Evolutionary conservation across 1,284 basidiomycete species (phyloP), one percentile per base, ranked within the genome.

Genomic region (Apiotrichum siamense): DNA sequence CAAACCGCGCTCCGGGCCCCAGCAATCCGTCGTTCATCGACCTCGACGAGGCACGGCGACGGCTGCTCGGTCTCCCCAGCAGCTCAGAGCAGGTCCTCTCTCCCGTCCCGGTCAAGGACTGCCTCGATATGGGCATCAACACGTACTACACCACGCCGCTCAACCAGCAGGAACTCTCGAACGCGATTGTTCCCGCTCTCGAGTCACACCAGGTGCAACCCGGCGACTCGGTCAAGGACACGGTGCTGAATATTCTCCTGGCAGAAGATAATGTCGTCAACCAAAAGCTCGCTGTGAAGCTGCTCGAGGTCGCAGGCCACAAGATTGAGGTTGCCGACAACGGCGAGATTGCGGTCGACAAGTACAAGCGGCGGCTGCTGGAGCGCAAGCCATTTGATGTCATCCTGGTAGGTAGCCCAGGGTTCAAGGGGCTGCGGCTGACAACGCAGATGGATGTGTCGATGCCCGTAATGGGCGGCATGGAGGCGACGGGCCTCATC

Each of bases 241-340:
- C 89, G 18, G 81, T 85, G 7, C 92, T 90, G 74, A 89, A 89
- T 71, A 94, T 97, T 58, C 79, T 98, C n/a, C 81, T 98, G 7
- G 94, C 94, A 0, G 94, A 99, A 72, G 96, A 98, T 73, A 98
- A 98, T 66, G 77, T 94, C 60, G 94, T 98, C 57, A 98, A 98
- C 76, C 94, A 98, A 77, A 74, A 74, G 55, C 62, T 98, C 7
- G 96, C 96, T 0, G 87, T 96, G 62, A 97, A 97, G 79, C 90
- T 98, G 60, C 77, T 99, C 31, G 92, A 97, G 76, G 94, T 92
- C 69, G 93, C 93, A 48, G 94, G 94, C 0, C 96, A 98, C 72
- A 83, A 84, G 37, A 91, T 97, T 29, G 91, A 97, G 76, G 92
- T 98, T 52, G 96, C 94, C 17, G 93, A 97, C 78, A 98, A 98